A percentile compares a stretch with the other conserved stretches of the same genome.
Conservation (phyloP, 75 land plant species). For the Ceratopteris richardii region DNA sequence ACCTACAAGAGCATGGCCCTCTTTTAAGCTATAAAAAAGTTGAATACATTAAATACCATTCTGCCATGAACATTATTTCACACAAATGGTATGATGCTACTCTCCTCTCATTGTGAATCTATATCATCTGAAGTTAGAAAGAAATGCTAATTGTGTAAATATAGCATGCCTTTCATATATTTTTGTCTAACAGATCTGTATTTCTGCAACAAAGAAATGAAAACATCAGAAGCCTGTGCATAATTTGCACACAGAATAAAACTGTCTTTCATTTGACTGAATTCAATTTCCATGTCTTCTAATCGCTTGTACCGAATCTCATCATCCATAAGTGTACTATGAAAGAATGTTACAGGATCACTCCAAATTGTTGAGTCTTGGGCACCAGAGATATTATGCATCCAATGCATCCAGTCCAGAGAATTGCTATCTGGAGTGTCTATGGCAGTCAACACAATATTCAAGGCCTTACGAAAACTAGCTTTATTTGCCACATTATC, state of each 20-base stretch:
- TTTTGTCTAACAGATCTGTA: conserved; percentile 36
- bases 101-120: too few relatives aligned
- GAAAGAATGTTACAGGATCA: conserved; percentile 5
- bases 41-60: too few relatives aligned
- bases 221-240: conserved; percentile 24
- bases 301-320: neutral
- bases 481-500: conserved; percentile 21
- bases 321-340: neutral
- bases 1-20: too few relatives aligned
- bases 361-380: neutral
- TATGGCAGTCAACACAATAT: conserved; percentile 8
- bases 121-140: too few relatives aligned
- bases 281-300: conserved; percentile 11
- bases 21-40: too few relatives aligned
- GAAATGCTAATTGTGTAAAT: conserved; percentile 36
- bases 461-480: conserved; percentile 32
- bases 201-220: conserved; percentile 23
- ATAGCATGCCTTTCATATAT: conserved; percentile 40
- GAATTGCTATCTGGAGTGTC: conserved; percentile 12
- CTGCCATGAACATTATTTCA: too few relatives aligned
- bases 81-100: too few relatives aligned
- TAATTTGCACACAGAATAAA: conserved; percentile 25
- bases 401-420: conserved; percentile 44
- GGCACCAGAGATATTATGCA: conserved; percentile 18
- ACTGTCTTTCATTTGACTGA: conserved; percentile 12